Evolutionary conservation across 2,329 filamentous ascomycete species (phyloP).

Genomic region (Cryphonectria japonica): DNA sequence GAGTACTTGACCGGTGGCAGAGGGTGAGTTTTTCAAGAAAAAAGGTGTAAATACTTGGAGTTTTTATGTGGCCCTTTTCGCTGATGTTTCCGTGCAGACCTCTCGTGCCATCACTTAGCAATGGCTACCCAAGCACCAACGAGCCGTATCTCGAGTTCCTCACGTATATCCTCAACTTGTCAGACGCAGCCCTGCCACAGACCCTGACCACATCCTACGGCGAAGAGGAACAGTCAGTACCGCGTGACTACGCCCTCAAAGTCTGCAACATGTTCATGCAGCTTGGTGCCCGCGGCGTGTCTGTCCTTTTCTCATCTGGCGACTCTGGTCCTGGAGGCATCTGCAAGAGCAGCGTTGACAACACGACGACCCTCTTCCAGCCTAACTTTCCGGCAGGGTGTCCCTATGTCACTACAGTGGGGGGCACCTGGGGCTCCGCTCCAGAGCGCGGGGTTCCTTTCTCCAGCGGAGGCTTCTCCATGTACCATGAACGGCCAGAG

Average conservation of each 20-base stretch:
- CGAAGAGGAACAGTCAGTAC: slow-evolving; percentile 67
- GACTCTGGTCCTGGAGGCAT: slow-evolving; percentile 19
- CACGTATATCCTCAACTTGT: slow-evolving; percentile 59
- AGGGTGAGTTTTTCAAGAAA: slow-evolving; percentile 15
- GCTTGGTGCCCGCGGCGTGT: slow-evolving; percentile 65
- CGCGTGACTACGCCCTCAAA: slow-evolving; percentile 59
- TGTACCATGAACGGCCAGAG: slow-evolving; percentile 41
- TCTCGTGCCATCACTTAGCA: slow-evolving; percentile 53
- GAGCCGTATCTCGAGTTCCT: slow-evolving; percentile 71
- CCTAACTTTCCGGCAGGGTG: slow-evolving; percentile 40
- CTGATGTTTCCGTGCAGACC: slow-evolving; percentile 47
- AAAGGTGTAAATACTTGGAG: neutral
- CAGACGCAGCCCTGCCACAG: slow-evolving; percentile 55
- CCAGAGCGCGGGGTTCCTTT: slow-evolving; percentile 44
- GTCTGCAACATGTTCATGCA: slow-evolving; percentile 67
- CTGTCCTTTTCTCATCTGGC: slow-evolving; percentile 56
- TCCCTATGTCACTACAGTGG: slow-evolving; percentile 61
- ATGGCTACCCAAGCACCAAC: slow-evolving; percentile 62
- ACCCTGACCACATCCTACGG: slow-evolving; percentile 68
- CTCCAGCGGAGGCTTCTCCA: slow-evolving; percentile 46
- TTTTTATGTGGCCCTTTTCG: no score
- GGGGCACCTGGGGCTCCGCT: slow-evolving; percentile 50
- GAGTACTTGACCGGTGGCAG: slow-evolving; percentile 36
- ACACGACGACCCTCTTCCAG: slow-evolving; percentile 24
- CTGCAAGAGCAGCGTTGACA: slow-evolving; percentile 27